phyloP scores from a whole-genome alignment of 2,329 filamentous ascomycete genomes.

The Fusarium domesticum region DNA sequence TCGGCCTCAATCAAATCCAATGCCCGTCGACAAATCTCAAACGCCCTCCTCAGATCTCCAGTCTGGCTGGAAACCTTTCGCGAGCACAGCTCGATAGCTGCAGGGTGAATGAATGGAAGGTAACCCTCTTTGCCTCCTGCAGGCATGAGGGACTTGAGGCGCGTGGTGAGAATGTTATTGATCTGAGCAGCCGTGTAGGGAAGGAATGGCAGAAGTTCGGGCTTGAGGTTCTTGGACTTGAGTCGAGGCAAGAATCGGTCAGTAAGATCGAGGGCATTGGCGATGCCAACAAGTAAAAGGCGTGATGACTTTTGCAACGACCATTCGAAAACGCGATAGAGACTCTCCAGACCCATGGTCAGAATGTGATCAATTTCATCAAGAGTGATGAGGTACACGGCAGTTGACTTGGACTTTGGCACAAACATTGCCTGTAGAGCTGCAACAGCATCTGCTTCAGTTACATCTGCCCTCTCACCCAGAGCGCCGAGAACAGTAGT shows the following conservation, averaged over 20 bases:
- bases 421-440: slow-evolving; percentile 70
- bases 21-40: slow-evolving; percentile 86
- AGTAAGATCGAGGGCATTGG: slow-evolving; percentile 92
- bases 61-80: slow-evolving; percentile 94
- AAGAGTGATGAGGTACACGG: slow-evolving; percentile 77
- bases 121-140: slow-evolving; percentile 52
- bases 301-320: slow-evolving; percentile 77
- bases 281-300: slow-evolving; percentile 85
- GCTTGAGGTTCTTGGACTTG: slow-evolving; percentile 89
- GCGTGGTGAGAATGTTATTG: slow-evolving; percentile 78
- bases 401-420: slow-evolving; percentile 52
- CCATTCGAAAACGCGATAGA: slow-evolving; percentile 97
- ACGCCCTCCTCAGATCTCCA: slow-evolving; percentile 90
- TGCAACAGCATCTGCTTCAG: slow-evolving; percentile 65
- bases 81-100: slow-evolving; percentile 88
- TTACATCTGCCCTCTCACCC: slow-evolving; percentile 54
- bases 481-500: slow-evolving; percentile 71
- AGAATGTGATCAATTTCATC: slow-evolving; percentile 96
- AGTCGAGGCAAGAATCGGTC: slow-evolving; percentile 91
- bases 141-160: slow-evolving; percentile 72
- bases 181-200: slow-evolving; percentile 89
- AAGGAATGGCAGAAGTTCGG: slow-evolving; percentile 83
- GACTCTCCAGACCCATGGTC: slow-evolving; percentile 79
- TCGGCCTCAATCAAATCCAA: slow-evolving; percentile 88
- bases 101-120: slow-evolving; percentile 87